Conservation (phyloP, 2,329 filamentous ascomycete species). For the Cladosporium sphaerospermum region DNA sequence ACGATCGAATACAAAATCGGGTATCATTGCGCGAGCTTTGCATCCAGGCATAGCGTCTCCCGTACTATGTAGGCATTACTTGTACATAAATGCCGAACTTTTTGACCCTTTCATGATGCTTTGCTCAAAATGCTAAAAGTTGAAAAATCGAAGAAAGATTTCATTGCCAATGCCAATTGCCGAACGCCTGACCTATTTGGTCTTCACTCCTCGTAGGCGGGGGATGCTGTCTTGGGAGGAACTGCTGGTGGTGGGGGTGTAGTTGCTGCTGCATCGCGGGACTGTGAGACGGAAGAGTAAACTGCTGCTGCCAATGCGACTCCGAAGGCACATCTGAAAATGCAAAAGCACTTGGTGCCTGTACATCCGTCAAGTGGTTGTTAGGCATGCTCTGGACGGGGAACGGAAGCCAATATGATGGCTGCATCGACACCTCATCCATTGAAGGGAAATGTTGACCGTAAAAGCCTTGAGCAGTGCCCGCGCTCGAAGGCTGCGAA, state of each 20-base stretch:
- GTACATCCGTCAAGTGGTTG: not conserved
- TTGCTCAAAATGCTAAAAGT: too few relatives aligned
- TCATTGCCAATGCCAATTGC: not conserved
- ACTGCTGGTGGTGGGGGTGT: not conserved
- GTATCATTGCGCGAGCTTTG: too few relatives aligned
- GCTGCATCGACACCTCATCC: conserved; percentile 6
- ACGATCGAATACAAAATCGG: too few relatives aligned
- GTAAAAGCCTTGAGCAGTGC: not conserved
- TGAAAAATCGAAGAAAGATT: too few relatives aligned
- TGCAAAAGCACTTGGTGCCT: not conserved
- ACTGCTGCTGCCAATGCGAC: conserved; percentile 4
- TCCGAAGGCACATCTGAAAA: not conserved
- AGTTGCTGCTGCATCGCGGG: not conserved
- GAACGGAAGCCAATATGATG: conserved; percentile 7
- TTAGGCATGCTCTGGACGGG: conserved; percentile 11
- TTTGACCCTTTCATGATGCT: not conserved
- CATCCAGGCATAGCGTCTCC: not conserved
- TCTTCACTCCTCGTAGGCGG: not conserved
- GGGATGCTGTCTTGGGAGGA: conserved; percentile 1
- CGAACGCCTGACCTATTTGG: not conserved
- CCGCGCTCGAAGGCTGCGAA: not conserved
- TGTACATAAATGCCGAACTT: not conserved
- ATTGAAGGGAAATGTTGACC: conserved; percentile 3
- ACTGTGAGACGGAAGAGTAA: not conserved
- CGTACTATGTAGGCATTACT: conserved; percentile 3